Base-by-base conservation (phyloP, 495 filamentous ascomycete species). In the Rusavskia elegans region DNA sequence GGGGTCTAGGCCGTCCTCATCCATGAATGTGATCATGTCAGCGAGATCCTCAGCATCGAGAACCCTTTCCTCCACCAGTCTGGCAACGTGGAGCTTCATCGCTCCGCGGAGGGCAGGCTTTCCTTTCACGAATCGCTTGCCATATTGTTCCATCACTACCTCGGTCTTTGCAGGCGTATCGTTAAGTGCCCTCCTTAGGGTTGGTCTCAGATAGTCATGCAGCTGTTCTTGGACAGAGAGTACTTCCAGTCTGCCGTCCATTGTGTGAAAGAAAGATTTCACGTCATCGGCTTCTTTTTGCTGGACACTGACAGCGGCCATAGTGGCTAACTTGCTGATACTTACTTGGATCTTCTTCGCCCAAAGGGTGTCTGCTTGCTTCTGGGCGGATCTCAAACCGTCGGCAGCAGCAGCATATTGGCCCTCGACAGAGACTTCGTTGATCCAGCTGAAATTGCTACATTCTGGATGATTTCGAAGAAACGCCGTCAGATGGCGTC, bases 321-420 rank as follows among this genome's bases (percentile, higher is more conserved):
- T 63, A 53, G 82, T 73, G 14, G 85, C 76, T 9, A 98, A 69
- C 65, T 94, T 95, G 11, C 84, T 80, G 20, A 97, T 71, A 44
- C 86, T 89, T n/a, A 95, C 69, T 62, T 95, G 80, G 36, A 93
- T 83, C 62, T 92, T 92, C 64, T 90, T 87, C 64, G 75, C 84
- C 89, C 89, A 95, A 10, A 90, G 63, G 48, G 87, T 80, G 41
- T 76, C 74, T 60, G 95, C 86, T 41, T 75, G 74, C 27, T 70
- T 66, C 35, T 79, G 64, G 10, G 84, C 88, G 5, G 85, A 66
- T 10, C 75, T 65, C 27, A 98, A 73, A 0, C 74, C 80, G 29
- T 76, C 64, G 10, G 80, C 80, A 14, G 90, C 89, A 52, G 71
- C 71, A 32, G 75, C 68, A 56, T 84, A 90, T 49, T 92, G 77